Percentiles rank a stretch among this genome's conserved stretches.
phyloP scores from a whole-genome alignment of 768 basidiomycete species.

The Trametes villosa region DNA sequence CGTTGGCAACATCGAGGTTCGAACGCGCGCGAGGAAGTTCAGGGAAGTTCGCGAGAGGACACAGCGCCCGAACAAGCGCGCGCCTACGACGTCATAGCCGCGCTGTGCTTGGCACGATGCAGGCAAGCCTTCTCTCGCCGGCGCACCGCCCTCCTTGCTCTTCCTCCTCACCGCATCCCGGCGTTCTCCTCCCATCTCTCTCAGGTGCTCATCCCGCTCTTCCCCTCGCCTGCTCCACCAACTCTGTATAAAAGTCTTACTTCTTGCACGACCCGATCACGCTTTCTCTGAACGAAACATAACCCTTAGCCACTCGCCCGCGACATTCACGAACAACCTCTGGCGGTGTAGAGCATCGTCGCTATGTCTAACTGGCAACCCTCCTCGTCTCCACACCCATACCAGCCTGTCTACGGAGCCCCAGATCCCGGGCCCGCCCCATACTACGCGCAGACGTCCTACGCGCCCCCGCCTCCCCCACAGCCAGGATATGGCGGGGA shows the following conservation, averaged over 20 bases:
- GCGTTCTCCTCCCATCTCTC: neutral
- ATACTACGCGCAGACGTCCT: slow-evolving; percentile 24
- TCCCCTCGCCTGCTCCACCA: too few species aligned
- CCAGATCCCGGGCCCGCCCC: slow-evolving; percentile 32
- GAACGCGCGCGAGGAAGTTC: too few species aligned
- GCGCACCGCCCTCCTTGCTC: neutral
- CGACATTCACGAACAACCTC: slow-evolving; percentile 1
- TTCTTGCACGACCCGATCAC: too few species aligned
- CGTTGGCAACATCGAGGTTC: too few species aligned
- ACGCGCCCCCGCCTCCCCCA: slow-evolving; percentile 24
- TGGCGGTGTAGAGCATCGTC: neutral
- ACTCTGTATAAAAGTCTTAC: too few species aligned
- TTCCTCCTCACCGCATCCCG: neutral
- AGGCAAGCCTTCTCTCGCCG: neutral
- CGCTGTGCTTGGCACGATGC: neutral
- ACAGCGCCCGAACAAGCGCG: too few species aligned
- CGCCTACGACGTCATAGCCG: neutral
- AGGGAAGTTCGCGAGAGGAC: too few species aligned
- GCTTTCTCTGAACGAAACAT: neutral
- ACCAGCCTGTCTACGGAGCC: slow-evolving; percentile 12
- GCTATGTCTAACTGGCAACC: slow-evolving; percentile 7
- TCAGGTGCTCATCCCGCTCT: too few species aligned
- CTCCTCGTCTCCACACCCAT: slow-evolving; percentile 2
- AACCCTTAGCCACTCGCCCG: too few species aligned
- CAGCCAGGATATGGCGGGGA: slow-evolving; percentile 26